Evolutionary conservation across 768 basidiomycete genomes (phyloP).

Genomic region (Macrolepiota albuminosa): DNA sequence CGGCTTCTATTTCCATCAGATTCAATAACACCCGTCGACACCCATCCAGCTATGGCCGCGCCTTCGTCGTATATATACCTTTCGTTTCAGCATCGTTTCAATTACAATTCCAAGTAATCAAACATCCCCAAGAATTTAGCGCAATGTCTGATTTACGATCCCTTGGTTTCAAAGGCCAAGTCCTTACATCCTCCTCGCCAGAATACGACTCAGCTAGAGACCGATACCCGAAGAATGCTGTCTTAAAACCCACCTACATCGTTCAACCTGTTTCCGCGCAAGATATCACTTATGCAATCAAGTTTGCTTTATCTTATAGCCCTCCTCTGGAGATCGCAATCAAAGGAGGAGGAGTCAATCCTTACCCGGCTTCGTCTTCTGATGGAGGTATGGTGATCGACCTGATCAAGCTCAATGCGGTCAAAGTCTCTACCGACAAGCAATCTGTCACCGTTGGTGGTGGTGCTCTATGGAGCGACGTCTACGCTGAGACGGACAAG

Average conservation of each 20-base stretch:
- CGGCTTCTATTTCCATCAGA: too few species aligned
- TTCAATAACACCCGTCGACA: too few species aligned
- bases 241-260: background rate
- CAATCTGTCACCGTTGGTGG: constrained; percentile 11
- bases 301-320: background rate
- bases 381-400: constrained; percentile 18
- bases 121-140: background rate
- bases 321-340: constrained; percentile 15
- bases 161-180: background rate
- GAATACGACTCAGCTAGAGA: background rate
- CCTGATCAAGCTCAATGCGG: constrained; percentile 5
- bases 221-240: background rate
- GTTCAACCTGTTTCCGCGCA: background rate
- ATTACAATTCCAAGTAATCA: background rate
- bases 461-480: constrained; percentile 15
- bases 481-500: constrained; percentile 10
- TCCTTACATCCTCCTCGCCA: background rate
- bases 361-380: constrained; percentile 6
- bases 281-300: background rate
- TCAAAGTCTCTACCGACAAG: constrained; percentile 7
- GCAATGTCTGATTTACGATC: background rate
- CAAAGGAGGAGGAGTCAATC: constrained; percentile 14
- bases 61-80: background rate
- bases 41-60: too few species aligned
- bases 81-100: too few species aligned